Evolutionary conservation across 805 yeast species (phyloP), one percentile per base, ranked within the genome.

Genomic region (Ogataea kodamae): DNA sequence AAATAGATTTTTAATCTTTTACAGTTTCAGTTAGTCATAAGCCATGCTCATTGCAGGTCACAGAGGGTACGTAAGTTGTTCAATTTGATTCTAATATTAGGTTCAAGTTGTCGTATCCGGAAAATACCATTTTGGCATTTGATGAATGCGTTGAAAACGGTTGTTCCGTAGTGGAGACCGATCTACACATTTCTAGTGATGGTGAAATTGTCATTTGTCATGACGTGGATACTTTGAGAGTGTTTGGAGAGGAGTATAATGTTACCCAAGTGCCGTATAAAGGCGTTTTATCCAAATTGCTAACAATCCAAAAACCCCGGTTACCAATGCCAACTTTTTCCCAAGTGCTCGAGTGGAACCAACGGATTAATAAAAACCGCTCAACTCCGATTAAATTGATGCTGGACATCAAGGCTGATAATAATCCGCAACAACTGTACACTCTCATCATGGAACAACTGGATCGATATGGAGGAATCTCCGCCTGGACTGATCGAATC

Each of bases 361-460:
- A 20, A 53, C 68, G 69, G 49, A 70, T 46, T 60, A 63, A 53
- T 64, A 57, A 47, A 63, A 66, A 30, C 48, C 67, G 33, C 9
- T 19, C 23, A 9, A 11, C 12, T 5, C 35, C 32, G 5, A 64
- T 52, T 62, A 67, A 59, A 66, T 62, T 48, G 65, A 59, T 62
- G 65, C 41, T 62, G 24, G 67, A 62, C 40, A 52, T 62, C 18
- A 62, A 62, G 38, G 26, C 47, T 1, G 62, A 50, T 32, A 54
- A 52, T 37, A 52, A 58, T 18, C 61, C 64, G 1, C 33, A 37
- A 8, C 9, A 27, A n/a, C 40, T 64, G 10, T 48, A 45, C 22
- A 47, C 45, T 3, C 24, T 54, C 18, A 40, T 64, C 16, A 40
- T 59, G 22, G 29, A 40, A 7, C 45, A 49, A 2, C 39, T 62